A percentile compares a stretch with the other conserved stretches of the same genome.
These are phyloP conservation scores for Penicillium taxi DNA, from an alignment of 495 filamentous ascomycete genomes.

Conservation along the genomic window DNA sequence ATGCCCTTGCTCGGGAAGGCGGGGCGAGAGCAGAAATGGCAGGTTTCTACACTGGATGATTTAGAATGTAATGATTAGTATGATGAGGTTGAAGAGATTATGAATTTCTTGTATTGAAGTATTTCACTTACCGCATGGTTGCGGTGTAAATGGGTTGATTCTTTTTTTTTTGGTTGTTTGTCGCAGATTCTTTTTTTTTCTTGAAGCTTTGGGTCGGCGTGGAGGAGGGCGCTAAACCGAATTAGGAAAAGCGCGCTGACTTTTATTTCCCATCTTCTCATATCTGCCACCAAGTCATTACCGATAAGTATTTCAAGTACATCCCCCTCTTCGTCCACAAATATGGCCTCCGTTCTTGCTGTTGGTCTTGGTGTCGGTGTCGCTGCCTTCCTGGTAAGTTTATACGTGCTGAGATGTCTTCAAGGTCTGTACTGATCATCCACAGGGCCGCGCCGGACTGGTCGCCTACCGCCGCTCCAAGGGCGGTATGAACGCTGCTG, in stretches of 20 bases:
- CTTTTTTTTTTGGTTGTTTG: constrained; percentile 13
- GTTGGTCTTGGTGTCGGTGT: constrained; percentile 73
- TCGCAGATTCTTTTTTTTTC: constrained; percentile 26
- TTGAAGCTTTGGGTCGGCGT: constrained; percentile 26
- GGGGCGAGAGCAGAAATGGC: constrained; percentile 82
- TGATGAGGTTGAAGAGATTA: not conserved
- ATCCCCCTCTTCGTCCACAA: constrained; percentile 12
- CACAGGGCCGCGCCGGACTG: constrained; percentile 80
- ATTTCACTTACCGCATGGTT: constrained; percentile 28
- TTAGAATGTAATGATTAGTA: too few species aligned
- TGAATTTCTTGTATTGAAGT: not conserved
- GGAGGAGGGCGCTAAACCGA: constrained; percentile 25
- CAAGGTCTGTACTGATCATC: constrained; percentile 8
- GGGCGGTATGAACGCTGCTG: constrained; percentile 67
- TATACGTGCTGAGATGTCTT: not conserved
- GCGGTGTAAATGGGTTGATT: constrained; percentile 12
- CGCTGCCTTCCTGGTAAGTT: constrained; percentile 66
- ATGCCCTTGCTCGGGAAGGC: constrained; percentile 87
- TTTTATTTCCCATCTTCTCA: constrained; percentile 18
- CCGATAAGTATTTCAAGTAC: not conserved
- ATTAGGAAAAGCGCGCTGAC: constrained; percentile 22
- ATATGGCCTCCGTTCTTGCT: constrained; percentile 67
- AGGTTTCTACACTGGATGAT: constrained; percentile 74
- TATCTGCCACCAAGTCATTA: too few species aligned
- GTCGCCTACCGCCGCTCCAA: constrained; percentile 78